Evolutionary conservation across 148 eudicot species (phyloP).

Genomic region (Tetragonia tetragonoides): DNA sequence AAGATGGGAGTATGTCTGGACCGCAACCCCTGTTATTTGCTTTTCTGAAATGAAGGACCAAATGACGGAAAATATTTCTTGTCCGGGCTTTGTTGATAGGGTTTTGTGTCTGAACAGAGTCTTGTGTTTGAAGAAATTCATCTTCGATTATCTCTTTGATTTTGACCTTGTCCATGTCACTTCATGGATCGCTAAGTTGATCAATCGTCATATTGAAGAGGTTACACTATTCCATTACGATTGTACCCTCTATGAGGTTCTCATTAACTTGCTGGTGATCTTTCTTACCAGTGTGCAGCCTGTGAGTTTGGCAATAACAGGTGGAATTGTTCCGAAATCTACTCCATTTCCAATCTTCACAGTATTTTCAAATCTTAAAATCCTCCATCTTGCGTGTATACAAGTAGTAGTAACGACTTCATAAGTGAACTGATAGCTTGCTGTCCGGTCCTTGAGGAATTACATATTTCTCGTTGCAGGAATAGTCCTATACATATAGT

Average conservation of each 20-base stretch:
- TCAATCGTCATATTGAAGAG: too few relatives aligned
- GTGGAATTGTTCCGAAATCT: not conserved
- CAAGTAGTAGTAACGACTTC: too few relatives aligned
- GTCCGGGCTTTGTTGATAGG: not conserved
- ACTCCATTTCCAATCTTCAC: not conserved
- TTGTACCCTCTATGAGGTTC: too few relatives aligned
- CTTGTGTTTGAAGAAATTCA: too few relatives aligned
- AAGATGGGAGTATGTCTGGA: slow-evolving; percentile 3
- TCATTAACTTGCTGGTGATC: too few relatives aligned
- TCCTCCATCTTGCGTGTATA: not conserved
- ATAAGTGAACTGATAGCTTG: not conserved
- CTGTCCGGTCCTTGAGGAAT: not conserved
- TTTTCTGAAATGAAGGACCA: not conserved
- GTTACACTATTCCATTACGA: too few relatives aligned
- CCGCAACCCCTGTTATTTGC: not conserved
- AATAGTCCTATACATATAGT: too few relatives aligned
- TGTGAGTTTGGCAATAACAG: not conserved
- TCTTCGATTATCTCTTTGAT: too few relatives aligned
- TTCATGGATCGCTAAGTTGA: too few relatives aligned
- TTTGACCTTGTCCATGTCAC: too few relatives aligned
- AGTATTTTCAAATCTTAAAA: not conserved
- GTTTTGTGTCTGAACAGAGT: not conserved
- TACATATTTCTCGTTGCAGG: too few relatives aligned
- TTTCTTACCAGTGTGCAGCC: too few relatives aligned
- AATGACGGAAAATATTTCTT: not conserved